A percentile compares a stretch with the other conserved stretches of the same genome.
These are phyloP conservation scores for Tilletia caries DNA, from an alignment of 1,284 basidiomycete genomes.

Conservation along the genomic window DNA sequence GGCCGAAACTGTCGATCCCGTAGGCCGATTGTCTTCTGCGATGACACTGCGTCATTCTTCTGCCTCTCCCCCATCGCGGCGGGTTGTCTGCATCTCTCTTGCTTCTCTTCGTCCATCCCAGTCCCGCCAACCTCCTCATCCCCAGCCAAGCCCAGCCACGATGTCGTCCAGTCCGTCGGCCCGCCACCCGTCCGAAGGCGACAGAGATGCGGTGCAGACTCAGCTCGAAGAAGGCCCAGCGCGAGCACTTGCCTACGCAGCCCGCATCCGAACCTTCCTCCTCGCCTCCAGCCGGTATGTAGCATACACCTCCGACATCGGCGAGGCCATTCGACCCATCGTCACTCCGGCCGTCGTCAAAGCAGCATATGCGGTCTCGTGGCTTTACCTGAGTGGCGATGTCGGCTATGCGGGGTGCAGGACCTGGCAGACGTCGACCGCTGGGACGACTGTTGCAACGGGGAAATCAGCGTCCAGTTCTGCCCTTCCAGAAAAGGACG, in stretches of 20 bases:
- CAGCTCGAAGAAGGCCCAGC: conserved; percentile 34
- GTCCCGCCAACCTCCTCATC: too few relatives aligned
- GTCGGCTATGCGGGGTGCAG: conserved; percentile 81
- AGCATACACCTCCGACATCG: conserved; percentile 75
- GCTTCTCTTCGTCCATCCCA: too few relatives aligned
- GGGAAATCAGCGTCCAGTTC: conserved; percentile 15
- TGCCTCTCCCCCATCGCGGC: too few relatives aligned
- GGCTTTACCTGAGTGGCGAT: conserved; percentile 70
- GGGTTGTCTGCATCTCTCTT: too few relatives aligned
- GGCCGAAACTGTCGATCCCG: too few relatives aligned
- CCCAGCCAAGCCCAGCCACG: too few relatives aligned
- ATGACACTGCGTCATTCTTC: too few relatives aligned
- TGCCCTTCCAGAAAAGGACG: conserved; percentile 32
- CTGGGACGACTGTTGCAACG: conserved; percentile 22
- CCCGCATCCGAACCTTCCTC: conserved; percentile 42
- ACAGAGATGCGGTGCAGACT: conserved; percentile 17
- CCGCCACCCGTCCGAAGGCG: not conserved
- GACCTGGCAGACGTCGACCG: conserved; percentile 12
- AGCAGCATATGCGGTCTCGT: conserved; percentile 80
- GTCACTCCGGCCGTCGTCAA: conserved; percentile 74
- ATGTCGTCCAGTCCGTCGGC: not conserved
- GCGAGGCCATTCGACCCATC: conserved; percentile 86
- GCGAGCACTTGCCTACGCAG: conserved; percentile 42
- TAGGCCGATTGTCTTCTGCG: too few relatives aligned
- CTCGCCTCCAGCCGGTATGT: conserved; percentile 34